These are phyloP conservation scores for Lentinus polychrous DNA, from an alignment of 1,284 basidiomycete genomes.

Conservation along the genomic window DNA sequence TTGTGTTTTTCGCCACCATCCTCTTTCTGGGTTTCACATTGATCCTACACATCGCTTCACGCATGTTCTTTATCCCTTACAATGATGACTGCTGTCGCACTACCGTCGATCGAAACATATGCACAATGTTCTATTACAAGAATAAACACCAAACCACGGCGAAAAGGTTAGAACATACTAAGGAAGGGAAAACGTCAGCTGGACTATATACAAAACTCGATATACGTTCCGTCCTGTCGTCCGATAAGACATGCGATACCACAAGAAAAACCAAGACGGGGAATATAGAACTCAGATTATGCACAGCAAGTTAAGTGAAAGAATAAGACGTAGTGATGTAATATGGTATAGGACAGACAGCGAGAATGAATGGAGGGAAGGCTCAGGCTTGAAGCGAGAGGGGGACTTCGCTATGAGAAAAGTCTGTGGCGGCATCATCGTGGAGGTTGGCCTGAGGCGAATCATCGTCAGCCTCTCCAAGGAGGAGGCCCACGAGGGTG, in stretches of 20 bases:
- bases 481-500: slow-evolving; percentile 22
- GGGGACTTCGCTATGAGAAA: too few relatives aligned
- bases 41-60: neutral
- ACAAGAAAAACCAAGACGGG: too few relatives aligned
- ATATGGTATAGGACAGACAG: neutral
- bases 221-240: too few relatives aligned
- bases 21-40: neutral
- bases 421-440: neutral
- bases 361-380: neutral
- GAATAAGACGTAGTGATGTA: neutral
- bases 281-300: too few relatives aligned
- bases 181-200: too few relatives aligned
- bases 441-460: neutral
- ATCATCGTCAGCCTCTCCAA: slow-evolving; percentile 17
- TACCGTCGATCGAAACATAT: slow-evolving; percentile 1
- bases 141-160: neutral
- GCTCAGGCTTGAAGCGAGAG: neutral
- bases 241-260: too few relatives aligned
- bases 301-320: too few relatives aligned
- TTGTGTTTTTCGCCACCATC: neutral
- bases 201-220: too few relatives aligned
- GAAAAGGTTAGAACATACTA: slow-evolving; percentile 4
- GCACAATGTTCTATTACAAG: slow-evolving; percentile 3
- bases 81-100: neutral
- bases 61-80: neutral